Base-by-base conservation (phyloP, 1,284 basidiomycete species). In the Trametes polyzona region DNA sequence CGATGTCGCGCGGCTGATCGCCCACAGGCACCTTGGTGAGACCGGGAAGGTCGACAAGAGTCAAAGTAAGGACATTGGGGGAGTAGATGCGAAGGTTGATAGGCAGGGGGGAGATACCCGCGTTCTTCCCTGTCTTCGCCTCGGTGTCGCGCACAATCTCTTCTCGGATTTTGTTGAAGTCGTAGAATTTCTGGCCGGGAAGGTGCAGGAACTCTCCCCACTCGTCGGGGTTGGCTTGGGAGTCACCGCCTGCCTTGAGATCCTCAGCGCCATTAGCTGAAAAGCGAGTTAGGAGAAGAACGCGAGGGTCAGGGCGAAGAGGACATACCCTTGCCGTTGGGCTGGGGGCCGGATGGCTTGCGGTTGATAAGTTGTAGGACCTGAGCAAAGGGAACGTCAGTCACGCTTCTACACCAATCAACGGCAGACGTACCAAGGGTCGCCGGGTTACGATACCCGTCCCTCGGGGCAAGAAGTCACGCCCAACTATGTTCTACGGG, bases 141-240 rank as follows among this genome's bases (percentile, higher is more conserved):
- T 98, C 96, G 1, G 96, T 99, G 72, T 99, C 96, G 59, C 90
- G 87, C 30, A 98, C 85, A 67, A 99, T 99, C 77, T 99, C 96
- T 44, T 92, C 93, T 61, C 96, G 83, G 71, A 98, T 97, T 82
- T 97, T 96, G 78, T 87, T 82, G 77, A 99, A 99, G 78, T 99
- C 96, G 73, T 90, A 90, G 78, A 98, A 97, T 77, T 98, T 98
- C 77, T 98, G 93, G 54, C 92, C 92, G 0, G 96, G 95, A 43
- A 97, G 82, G 73, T 97, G 95, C 41, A 98, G 78, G 81, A 99
- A 99, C 77, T 99, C 96, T 70, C 96, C 96, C 96, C 96, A 99
- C 76, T 98, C 96, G 68, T 97, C 87, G 58, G 87, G 80, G 73
- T 95, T 97, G 71, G 88, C 92, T 47, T 83, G 79, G 64, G 88